Evolutionary conservation across 75 land plant species (phyloP).

Genomic region (Cupressus sempervirens): DNA sequence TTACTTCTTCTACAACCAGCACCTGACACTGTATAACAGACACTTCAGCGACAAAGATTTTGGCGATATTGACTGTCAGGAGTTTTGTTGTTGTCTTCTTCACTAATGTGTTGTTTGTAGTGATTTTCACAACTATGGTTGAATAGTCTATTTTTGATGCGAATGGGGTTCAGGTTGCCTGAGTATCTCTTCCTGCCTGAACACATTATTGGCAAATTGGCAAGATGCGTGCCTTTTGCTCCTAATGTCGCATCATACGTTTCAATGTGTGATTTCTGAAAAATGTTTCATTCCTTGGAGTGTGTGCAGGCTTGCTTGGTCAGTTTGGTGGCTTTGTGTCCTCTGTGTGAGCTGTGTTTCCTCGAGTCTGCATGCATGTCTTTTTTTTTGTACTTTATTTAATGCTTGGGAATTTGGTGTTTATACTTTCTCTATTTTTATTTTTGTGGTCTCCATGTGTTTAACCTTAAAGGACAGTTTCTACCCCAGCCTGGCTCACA

Average conservation of each 20-base stretch:
- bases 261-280: background rate
- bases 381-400: too few relatives aligned
- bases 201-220: slow-evolving; percentile 6
- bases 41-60: slow-evolving; percentile 53
- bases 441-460: too few relatives aligned
- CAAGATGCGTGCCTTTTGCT: slow-evolving; percentile 48
- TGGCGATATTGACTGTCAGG: slow-evolving; percentile 27
- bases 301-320: too few relatives aligned
- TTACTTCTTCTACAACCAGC: slow-evolving; percentile 52
- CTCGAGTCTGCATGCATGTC: too few relatives aligned
- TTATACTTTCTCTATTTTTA: too few relatives aligned
- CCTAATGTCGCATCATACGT: slow-evolving; percentile 33
- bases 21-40: slow-evolving; percentile 45
- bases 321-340: too few relatives aligned
- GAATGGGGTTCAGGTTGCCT: slow-evolving; percentile 64
- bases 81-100: slow-evolving; percentile 56
- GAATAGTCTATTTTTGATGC: slow-evolving; percentile 40
- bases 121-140: slow-evolving; percentile 47
- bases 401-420: too few relatives aligned
- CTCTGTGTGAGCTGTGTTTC: too few relatives aligned
- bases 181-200: slow-evolving; percentile 75
- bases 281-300: background rate
- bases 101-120: slow-evolving; percentile 57
- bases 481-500: too few relatives aligned
- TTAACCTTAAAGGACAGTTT: too few relatives aligned